Conservation (phyloP, 148 eudicot species). For the Cornus florida region DNA sequence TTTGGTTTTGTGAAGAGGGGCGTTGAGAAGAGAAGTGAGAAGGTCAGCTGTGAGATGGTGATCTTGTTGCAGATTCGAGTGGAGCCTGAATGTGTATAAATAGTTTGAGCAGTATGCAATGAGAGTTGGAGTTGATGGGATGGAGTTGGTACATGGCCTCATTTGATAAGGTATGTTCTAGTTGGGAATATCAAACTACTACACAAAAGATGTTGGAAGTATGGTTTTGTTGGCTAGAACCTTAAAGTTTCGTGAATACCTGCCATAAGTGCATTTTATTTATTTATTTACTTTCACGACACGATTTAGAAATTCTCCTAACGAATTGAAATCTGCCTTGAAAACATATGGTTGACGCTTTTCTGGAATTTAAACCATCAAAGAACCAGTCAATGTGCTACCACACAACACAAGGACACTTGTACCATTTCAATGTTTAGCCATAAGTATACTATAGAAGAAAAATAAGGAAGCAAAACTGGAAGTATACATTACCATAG, state of each 20-base stretch:
- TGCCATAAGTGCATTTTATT: no score
- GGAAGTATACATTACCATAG: no score
- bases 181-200: background rate
- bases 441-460: background rate
- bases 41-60: background rate
- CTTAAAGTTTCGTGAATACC: background rate
- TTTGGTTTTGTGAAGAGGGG: background rate
- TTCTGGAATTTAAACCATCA: no score
- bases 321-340: no score
- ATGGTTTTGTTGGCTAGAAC: constrained; percentile 16
- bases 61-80: background rate
- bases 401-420: background rate
- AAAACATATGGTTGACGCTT: no score
- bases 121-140: constrained; percentile 21
- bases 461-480: no score
- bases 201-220: background rate
- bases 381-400: no score
- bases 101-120: background rate
- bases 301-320: no score
- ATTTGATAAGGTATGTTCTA: background rate
- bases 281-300: no score
- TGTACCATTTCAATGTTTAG: background rate
- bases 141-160: constrained; percentile 14
- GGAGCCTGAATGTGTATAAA: background rate
- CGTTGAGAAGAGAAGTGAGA: background rate